phyloP scores from a whole-genome alignment of 1,284 basidiomycete species.

The Sutorius eximius region DNA sequence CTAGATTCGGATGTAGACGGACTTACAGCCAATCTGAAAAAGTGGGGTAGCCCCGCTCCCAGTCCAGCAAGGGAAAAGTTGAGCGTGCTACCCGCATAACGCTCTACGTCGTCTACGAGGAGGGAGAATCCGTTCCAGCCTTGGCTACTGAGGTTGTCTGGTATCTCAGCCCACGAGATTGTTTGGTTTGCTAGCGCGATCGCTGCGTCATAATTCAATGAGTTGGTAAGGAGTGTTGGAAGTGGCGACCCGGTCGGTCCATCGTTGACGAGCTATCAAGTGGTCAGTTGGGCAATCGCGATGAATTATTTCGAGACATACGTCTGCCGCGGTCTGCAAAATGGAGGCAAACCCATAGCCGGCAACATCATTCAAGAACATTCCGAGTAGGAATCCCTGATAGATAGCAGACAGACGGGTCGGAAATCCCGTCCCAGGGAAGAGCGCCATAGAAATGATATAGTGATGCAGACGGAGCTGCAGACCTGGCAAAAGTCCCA shows the following conservation, averaged over 20 bases:
- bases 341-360: constrained; percentile 82
- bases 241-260: constrained; percentile 68
- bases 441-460: constrained; percentile 70
- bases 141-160: constrained; percentile 34
- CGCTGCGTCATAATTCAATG: constrained; percentile 59
- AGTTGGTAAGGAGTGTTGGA: constrained; percentile 73
- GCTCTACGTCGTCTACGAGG: constrained; percentile 83
- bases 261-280: constrained; percentile 61
- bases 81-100: constrained; percentile 64
- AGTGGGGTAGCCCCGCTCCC: constrained; percentile 68
- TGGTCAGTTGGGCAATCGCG: constrained; percentile 1
- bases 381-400: constrained; percentile 79
- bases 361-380: constrained; percentile 77
- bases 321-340: constrained; percentile 73
- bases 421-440: constrained; percentile 80
- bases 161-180: constrained; percentile 63
- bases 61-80: constrained; percentile 69
- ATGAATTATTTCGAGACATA: constrained; percentile 36
- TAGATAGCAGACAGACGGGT: constrained; percentile 77
- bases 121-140: constrained; percentile 80
- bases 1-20: background rate
- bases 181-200: constrained; percentile 56
- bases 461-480: constrained; percentile 74
- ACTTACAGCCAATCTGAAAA: constrained; percentile 81
- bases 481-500: constrained; percentile 70